A percentile compares a stretch with the other conserved stretches of the same genome.
Evolutionary conservation across 139 green algal species (phyloP).

Genomic region (Chlorella ohadii): DNA sequence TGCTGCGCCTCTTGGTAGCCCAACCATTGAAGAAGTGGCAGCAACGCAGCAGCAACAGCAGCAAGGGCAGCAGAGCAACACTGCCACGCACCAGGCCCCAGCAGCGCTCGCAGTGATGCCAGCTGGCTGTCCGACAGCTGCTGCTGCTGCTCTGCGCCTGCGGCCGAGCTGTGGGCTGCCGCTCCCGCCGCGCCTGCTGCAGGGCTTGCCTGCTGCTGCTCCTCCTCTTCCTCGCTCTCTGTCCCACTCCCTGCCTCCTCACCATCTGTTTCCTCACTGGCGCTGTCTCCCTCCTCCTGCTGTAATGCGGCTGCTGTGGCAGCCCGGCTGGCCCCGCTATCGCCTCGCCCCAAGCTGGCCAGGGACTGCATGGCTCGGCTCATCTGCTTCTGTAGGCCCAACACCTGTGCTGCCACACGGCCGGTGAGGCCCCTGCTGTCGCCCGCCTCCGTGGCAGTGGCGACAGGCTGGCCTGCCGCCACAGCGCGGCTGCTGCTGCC

Average conservation of each 20-base stretch:
- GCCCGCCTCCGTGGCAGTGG: background rate
- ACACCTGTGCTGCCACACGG: constrained; percentile 13
- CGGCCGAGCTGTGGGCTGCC: background rate
- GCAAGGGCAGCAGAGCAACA: background rate
- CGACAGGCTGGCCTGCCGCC: too few relatives aligned
- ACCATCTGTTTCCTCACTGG: background rate
- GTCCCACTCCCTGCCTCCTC: too few relatives aligned
- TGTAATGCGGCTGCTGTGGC: background rate
- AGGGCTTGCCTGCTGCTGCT: background rate
- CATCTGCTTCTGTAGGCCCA: constrained; percentile 31
- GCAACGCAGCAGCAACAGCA: background rate
- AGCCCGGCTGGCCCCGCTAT: background rate
- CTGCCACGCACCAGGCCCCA: constrained; percentile 3
- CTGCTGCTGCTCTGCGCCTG: background rate
- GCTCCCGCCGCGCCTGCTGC: background rate
- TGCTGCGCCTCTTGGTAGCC: too few relatives aligned
- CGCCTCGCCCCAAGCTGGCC: constrained; percentile 13
- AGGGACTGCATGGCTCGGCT: constrained; percentile 26
- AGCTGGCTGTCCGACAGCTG: constrained; percentile 6
- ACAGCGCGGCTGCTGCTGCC: too few relatives aligned
- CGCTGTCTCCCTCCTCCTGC: background rate
- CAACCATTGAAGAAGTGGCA: too few relatives aligned
- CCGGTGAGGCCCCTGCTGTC: background rate
- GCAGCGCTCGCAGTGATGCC: background rate
- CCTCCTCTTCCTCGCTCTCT: background rate